Percentiles rank a stretch among this genome's conserved stretches.
phyloP scores from a whole-genome alignment of 148 eudicot genomes.

The Polygonum aviculare region DNA sequence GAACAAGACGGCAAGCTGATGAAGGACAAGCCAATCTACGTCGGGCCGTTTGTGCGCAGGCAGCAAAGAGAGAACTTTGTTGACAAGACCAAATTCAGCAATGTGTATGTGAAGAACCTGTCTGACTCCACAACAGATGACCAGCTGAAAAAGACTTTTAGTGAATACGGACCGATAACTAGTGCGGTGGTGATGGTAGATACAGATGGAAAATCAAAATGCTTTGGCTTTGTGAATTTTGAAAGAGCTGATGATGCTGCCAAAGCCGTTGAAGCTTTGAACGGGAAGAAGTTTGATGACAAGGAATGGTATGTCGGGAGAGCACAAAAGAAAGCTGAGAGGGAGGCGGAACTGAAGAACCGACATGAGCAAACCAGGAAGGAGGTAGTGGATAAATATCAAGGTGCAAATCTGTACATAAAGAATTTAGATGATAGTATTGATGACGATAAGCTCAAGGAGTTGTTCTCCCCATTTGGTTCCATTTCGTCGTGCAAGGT shows the following conservation, averaged over 20 bases:
- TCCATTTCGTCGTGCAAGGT: constrained; percentile 88
- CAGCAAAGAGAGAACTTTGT: constrained; percentile 60
- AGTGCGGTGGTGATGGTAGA: constrained; percentile 84
- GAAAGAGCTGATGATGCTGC: constrained; percentile 83
- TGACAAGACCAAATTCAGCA: constrained; percentile 68
- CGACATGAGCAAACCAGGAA: constrained; percentile 60
- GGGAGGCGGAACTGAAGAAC: constrained; percentile 64
- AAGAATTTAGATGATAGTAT: constrained; percentile 85
- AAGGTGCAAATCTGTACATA: constrained; percentile 65
- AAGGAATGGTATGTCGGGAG: constrained; percentile 92
- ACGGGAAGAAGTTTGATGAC: constrained; percentile 62
- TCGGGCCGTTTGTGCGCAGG: constrained; percentile 73
- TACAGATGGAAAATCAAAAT: constrained; percentile 69
- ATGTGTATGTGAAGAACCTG: constrained; percentile 78
- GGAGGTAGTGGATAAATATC: constrained; percentile 66
- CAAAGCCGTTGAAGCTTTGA: constrained; percentile 60
- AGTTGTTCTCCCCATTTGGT: constrained; percentile 65
- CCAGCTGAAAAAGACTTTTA: constrained; percentile 45
- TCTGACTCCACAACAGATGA: constrained; percentile 67
- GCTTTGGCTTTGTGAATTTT: constrained; percentile 90
- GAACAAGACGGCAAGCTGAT: constrained; percentile 75
- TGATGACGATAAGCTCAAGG: constrained; percentile 77
- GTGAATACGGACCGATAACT: constrained; percentile 65
- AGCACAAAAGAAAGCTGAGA: constrained; percentile 87
- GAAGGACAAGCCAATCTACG: constrained; percentile 86